Conservation (phyloP, 768 basidiomycete species). For the Termitomyces sp. region DNA sequence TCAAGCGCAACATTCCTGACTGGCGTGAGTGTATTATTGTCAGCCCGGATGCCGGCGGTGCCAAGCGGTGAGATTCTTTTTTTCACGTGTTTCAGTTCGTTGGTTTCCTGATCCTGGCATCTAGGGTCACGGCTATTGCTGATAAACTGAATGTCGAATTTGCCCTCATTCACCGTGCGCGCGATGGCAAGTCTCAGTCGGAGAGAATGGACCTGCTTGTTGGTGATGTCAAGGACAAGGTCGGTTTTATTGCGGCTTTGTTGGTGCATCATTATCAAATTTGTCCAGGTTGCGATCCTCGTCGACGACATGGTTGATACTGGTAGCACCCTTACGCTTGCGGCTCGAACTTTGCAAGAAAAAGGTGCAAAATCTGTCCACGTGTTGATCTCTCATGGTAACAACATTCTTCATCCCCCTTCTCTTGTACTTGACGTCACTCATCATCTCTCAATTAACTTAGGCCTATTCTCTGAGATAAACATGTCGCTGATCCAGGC, state of each 20-base stretch:
- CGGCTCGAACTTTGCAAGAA: slow-evolving; percentile 80
- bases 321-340: slow-evolving; percentile 81
- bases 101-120: background rate
- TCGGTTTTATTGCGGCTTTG: slow-evolving; percentile 17
- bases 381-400: slow-evolving; percentile 91
- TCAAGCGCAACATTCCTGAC: slow-evolving; percentile 78
- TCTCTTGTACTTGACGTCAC: slow-evolving; percentile 10
- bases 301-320: slow-evolving; percentile 99
- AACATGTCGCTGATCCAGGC: slow-evolving; percentile 61
- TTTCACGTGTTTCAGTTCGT: slow-evolving; percentile 4
- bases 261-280: background rate
- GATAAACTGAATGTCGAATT: slow-evolving; percentile 95
- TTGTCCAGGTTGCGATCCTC: slow-evolving; percentile 74
- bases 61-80: slow-evolving; percentile 74
- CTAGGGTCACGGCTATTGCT: slow-evolving; percentile 82
- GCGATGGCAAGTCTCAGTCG: slow-evolving; percentile 61
- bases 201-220: slow-evolving; percentile 92
- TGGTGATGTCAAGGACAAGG: slow-evolving; percentile 91
- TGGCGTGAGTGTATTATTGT: slow-evolving; percentile 90
- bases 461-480: slow-evolving; percentile 77
- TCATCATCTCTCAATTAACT: background rate
- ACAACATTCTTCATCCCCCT: slow-evolving; percentile 4
- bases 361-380: slow-evolving; percentile 85
- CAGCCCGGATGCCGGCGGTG: slow-evolving; percentile 96
- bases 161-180: slow-evolving; percentile 90